Evolutionary conservation across 75 land plant species (phyloP).

Genomic region (Pseudotsuga menziesii): DNA sequence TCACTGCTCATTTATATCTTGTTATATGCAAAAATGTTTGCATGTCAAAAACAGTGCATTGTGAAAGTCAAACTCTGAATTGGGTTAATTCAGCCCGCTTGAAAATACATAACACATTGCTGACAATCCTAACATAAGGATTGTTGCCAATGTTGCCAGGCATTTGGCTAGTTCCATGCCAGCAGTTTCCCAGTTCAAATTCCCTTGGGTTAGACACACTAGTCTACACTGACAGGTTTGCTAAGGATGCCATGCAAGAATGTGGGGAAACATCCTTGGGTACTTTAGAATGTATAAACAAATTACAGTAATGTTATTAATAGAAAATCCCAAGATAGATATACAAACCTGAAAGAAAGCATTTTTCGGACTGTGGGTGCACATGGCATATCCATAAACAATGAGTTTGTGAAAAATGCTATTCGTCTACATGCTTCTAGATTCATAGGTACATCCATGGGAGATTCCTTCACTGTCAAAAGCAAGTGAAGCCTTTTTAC

Average conservation of each 20-base stretch:
- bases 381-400: conserved; percentile 64
- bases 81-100: no score
- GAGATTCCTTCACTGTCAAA: conserved; percentile 60
- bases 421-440: conserved; percentile 64
- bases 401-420: conserved; percentile 59
- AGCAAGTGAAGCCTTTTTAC: no score
- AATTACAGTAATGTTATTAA: conserved; percentile 4
- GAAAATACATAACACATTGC: background rate
- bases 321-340: background rate
- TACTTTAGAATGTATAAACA: background rate
- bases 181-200: no score
- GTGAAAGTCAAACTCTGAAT: background rate
- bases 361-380: conserved; percentile 61
- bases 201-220: no score
- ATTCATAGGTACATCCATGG: conserved; percentile 58
- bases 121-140: background rate
- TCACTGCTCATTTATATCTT: background rate
- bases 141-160: no score
- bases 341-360: conserved; percentile 56
- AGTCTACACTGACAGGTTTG: no score
- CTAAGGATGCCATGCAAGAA: no score
- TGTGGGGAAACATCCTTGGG: no score
- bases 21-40: background rate
- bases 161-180: no score
- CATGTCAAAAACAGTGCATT: background rate